Conservation (phyloP, 2,329 filamentous ascomycete genomes). For the Exophiala sp. region DNA sequence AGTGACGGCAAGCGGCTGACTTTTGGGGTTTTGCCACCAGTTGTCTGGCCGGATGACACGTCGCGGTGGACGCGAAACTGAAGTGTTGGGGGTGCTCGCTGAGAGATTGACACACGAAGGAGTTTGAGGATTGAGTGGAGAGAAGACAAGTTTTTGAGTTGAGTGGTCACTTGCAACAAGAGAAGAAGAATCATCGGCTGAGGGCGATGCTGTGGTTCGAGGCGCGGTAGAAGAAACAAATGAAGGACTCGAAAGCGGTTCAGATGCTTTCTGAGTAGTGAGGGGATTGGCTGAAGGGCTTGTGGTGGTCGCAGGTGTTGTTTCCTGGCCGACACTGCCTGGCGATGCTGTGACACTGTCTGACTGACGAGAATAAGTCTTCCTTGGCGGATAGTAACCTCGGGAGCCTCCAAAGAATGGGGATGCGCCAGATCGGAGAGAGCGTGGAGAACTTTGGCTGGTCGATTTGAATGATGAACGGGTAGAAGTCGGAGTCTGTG, state of each 20-base stretch:
- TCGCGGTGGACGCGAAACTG: conserved; percentile 3
- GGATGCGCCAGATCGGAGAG: conserved; percentile 2
- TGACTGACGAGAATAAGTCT: not conserved
- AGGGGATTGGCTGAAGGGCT: not conserved
- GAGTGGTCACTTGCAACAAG: not conserved
- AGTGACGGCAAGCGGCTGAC: not conserved
- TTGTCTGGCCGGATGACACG: conserved; percentile 12
- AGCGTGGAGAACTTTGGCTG: not conserved
- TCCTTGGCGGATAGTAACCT: not conserved
- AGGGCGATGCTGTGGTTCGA: not conserved
- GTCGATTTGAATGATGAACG: conserved; percentile 5
- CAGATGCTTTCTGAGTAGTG: not conserved
- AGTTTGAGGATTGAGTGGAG: not conserved
- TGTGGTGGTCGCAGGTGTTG: not conserved
- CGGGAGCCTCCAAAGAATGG: conserved; percentile 12
- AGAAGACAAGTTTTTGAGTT: not conserved
- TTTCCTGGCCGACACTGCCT: not conserved
- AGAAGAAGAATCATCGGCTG: not conserved
- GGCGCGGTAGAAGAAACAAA: too few relatives aligned
- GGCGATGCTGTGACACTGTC: not conserved
- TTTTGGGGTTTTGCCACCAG: conserved; percentile 13
- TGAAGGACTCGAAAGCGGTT: not conserved
- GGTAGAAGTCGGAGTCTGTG: not conserved
- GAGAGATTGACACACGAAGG: not conserved
- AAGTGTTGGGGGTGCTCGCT: not conserved